Evolutionary conservation across 306 rosid species (phyloP).

Genomic region (Boehmeria nivea): DNA sequence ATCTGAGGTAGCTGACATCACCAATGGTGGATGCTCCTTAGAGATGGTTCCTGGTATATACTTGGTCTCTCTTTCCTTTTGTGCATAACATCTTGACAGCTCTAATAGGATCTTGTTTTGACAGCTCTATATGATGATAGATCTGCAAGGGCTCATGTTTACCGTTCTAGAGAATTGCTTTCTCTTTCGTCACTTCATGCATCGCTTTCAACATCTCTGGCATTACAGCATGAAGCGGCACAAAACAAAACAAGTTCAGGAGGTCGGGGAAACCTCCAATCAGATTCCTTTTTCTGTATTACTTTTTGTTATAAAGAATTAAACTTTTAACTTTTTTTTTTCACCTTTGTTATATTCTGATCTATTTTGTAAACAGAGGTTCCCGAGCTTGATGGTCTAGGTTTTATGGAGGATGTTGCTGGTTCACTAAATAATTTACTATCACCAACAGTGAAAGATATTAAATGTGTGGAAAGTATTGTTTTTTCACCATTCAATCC

Average conservation of each 20-base stretch:
- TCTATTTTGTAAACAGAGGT: conserved; percentile 53
- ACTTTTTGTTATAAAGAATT: conserved; percentile 17
- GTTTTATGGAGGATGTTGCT: conserved; percentile 90
- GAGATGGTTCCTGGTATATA: conserved; percentile 95
- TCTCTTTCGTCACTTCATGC: conserved; percentile 90
- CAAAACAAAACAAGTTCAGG: conserved; percentile 66
- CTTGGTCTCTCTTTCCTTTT: conserved; percentile 8
- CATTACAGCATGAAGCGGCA: conserved; percentile 68
- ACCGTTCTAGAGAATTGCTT: conserved; percentile 86
- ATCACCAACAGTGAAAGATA: conserved; percentile 60
- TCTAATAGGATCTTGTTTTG: conserved; percentile 29
- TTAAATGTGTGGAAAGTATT: conserved; percentile 77
- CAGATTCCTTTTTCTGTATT: conserved; percentile 3
- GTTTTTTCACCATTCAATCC: conserved; percentile 97
- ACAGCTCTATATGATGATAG: conserved; percentile 98
- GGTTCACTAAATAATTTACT: conserved; percentile 82
- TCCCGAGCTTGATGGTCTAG: conserved; percentile 84
- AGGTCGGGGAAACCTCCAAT: conserved; percentile 43
- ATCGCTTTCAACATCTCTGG: conserved; percentile 92
- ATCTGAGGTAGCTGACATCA: conserved; percentile 96
- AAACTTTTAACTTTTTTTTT: not conserved
- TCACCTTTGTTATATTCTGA: conserved; percentile 3
- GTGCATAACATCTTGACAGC: conserved; percentile 12
- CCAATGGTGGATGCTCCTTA: conserved; percentile 88
- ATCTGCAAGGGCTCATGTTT: conserved; percentile 97